Evolutionary conservation across 1,284 basidiomycete species (phyloP).

Genomic region (Tranzscheliella williamsii): DNA sequence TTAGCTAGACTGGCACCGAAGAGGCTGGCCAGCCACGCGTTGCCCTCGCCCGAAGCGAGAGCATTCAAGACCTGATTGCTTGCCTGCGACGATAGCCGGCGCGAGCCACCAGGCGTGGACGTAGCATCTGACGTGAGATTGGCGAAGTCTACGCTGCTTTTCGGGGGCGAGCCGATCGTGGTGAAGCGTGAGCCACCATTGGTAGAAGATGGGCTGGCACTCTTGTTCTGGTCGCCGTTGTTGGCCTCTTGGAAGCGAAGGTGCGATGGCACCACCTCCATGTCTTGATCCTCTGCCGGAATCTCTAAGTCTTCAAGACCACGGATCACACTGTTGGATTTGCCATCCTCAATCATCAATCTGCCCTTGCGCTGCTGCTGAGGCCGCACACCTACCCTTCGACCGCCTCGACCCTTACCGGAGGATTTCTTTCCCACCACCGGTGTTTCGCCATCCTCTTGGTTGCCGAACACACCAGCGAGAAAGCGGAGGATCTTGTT

Average conservation of each 20-base stretch:
- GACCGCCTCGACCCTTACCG: slow-evolving; percentile 38
- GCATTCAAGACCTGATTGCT: slow-evolving; percentile 48
- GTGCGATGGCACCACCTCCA: slow-evolving; percentile 40
- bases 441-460: slow-evolving; percentile 52
- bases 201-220: slow-evolving; percentile 4
- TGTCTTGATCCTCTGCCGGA: slow-evolving; percentile 32
- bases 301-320: slow-evolving; percentile 24
- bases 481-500: slow-evolving; percentile 92
- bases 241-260: slow-evolving; percentile 33
- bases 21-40: slow-evolving; percentile 43
- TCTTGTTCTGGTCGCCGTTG: slow-evolving; percentile 27
- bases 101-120: slow-evolving; percentile 39
- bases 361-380: slow-evolving; percentile 30
- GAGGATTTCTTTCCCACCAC: slow-evolving; percentile 22
- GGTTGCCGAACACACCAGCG: slow-evolving; percentile 83
- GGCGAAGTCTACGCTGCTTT: slow-evolving; percentile 8
- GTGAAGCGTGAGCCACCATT: slow-evolving; percentile 27
- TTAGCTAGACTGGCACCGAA: slow-evolving; percentile 39
- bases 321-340: background rate
- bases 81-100: slow-evolving; percentile 36
- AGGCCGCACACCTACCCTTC: slow-evolving; percentile 47
- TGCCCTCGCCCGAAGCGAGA: slow-evolving; percentile 44
- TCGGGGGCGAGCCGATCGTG: slow-evolving; percentile 31
- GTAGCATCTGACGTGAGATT: slow-evolving; percentile 24
- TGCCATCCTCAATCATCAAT: slow-evolving; percentile 39